Conservation (phyloP, 2,329 filamentous ascomycete genomes). For the Calonectria henricotiae region DNA sequence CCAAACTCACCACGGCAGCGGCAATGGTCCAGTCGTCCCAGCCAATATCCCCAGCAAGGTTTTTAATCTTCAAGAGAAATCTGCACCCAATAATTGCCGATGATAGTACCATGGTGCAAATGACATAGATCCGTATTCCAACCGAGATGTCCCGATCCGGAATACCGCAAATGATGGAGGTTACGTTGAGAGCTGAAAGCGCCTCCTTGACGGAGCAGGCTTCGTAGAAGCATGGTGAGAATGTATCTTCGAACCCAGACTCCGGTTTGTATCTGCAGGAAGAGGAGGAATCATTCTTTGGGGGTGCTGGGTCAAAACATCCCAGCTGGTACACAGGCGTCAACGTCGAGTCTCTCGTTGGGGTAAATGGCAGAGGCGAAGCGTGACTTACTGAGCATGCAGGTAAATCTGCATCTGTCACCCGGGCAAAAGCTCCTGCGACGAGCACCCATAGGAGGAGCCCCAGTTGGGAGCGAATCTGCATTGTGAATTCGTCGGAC, state of each 20-base stretch:
- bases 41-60: background rate
- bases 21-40: constrained; percentile 22
- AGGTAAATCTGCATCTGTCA: background rate
- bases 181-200: background rate
- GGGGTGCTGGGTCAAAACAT: background rate
- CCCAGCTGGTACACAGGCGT: background rate
- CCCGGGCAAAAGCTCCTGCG: background rate
- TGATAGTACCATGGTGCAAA: background rate
- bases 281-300: background rate
- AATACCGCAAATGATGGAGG: constrained; percentile 2
- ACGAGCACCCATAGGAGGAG: background rate
- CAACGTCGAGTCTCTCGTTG: background rate
- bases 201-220: constrained; percentile 3
- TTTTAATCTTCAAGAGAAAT: background rate
- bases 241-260: background rate
- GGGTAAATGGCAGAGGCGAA: background rate
- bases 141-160: constrained; percentile 3
- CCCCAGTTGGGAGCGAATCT: background rate
- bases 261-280: constrained; percentile 9
- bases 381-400: background rate
- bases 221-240: constrained; percentile 10
- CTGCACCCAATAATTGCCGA: background rate
- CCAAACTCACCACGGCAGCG: background rate
- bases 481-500: background rate
- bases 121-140: background rate